Conservation (phyloP, 192 early-diverging fungal species). For the Entomortierella beljakovae region DNA sequence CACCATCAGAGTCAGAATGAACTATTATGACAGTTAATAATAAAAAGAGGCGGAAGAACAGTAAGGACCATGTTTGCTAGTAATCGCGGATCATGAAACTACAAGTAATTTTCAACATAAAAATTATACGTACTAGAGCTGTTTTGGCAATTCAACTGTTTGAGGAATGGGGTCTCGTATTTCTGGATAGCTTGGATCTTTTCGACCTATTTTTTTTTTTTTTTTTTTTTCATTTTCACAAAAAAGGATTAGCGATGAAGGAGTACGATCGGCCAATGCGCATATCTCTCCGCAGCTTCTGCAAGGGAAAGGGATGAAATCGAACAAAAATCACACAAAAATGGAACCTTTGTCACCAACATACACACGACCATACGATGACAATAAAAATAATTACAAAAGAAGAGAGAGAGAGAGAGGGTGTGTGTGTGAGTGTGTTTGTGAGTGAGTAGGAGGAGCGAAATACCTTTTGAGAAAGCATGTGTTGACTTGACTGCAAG, state of each 20-base stretch:
- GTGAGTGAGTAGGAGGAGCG: not conserved
- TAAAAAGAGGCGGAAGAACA: not conserved
- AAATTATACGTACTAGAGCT: conserved; percentile 26
- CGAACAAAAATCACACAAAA: not conserved
- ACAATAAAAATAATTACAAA: not conserved
- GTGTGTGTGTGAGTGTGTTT: not conserved
- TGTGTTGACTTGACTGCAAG: conserved; percentile 36
- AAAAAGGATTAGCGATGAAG: not conserved
- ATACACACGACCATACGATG: not conserved
- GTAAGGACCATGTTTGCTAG: not conserved
- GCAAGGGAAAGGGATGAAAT: conserved; percentile 1
- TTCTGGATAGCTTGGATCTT: conserved; percentile 26
- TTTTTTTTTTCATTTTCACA: not conserved
- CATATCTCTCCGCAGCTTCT: not conserved
- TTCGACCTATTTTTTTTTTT: conserved; percentile 33
- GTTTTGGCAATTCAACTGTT: conserved; percentile 32
- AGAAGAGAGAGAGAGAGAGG: no score
- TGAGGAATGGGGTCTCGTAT: conserved; percentile 19
- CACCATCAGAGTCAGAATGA: conserved; percentile 49
- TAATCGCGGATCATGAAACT: not conserved
- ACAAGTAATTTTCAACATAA: not conserved
- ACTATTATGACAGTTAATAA: conserved; percentile 2
- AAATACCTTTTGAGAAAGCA: conserved; percentile 44
- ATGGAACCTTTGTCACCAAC: no score
- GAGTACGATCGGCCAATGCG: not conserved